Evolutionary conservation across 1,139 yeast genomes (phyloP), one percentile per base, ranked within the genome.

Genomic region (Geotrichum klebahnii): DNA sequence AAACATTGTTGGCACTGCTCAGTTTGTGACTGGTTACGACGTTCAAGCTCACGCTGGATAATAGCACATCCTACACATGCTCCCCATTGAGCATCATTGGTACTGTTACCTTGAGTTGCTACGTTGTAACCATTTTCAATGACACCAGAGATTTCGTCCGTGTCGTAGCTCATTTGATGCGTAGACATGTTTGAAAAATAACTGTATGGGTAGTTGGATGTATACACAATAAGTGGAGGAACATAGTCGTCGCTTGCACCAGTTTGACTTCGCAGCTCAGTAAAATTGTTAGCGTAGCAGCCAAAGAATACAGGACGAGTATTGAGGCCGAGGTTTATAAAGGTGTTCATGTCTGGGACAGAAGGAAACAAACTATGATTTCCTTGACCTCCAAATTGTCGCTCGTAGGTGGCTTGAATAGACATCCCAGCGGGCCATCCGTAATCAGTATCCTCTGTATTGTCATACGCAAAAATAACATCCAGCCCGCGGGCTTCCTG

Each of bases 31-130:
- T 75, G 67, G 31, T 84, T 82, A 45, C 75, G 70, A 61, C 95
- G 77, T 70, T 88, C 95, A 64, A 84, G 83, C 50, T 84, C 80
- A 66, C 96, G 80, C 67, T 88, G 83, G 53, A 89, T 74, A 49
- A 89, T 79, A 6, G 97, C 97, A 73, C 97, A 89, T 1, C 90
- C 87, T 48, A 89, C 78, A 73, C 97, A 89, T 5, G 84, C 77
- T 48, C 78, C 74, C 83, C 89, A 89, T 50, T 84, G 83, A 1
- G 72, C 67, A 61, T 85, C 95, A 38, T 82, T 70, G 4, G 96
- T 84, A 39, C 80, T 70, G 64, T 88, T 88, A 58, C 77, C 75
- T 65, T 88, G 79, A 0, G 95, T 77, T 26, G 85, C 79, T 31
- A 79, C 78, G 64, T 85, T 94, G 64, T 83, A 87, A 10, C 96